Base-by-base conservation (phyloP, 495 filamentous ascomycete species). In the Darksidea phi region DNA sequence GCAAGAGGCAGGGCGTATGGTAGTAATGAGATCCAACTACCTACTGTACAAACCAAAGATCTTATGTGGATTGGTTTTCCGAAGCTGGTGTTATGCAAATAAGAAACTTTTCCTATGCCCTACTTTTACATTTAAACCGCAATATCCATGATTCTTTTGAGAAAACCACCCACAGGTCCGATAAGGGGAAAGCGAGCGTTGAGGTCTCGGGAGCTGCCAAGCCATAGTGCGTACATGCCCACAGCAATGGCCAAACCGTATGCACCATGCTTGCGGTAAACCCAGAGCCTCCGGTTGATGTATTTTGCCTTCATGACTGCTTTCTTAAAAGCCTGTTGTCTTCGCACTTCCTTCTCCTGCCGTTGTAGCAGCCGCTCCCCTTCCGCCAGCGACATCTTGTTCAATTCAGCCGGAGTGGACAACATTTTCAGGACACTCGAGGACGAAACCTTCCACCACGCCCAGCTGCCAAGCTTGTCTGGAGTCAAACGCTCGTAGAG, bases 361-460 rank as follows among this genome's bases (percentile, higher is more conserved):
- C 76, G 75, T 17, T 83, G 73, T 67, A 96, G 95, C 49, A 84
- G 77, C 8, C 62, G 59, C 41, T 85, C 72, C 0, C 86, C 89
- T 25, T 91, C 82, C 8, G 76, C 64, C n/a, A 88, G 72, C 2
- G 74, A 78, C 54, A 86, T 80, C 26, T 68, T 64, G 8, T 71
- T 55, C 12, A 75, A 68, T 15, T 72, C 56, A 6, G 73, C 69
- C 6, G 73, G 72, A 52, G 79, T 75, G 8, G 83, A 78, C 0
- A 87, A 86, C 0, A 92, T 95, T 70, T 96, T 96, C 34, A 98
- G 80, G 1, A 95, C 90, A 66, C 90, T 95, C 69, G 80, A 80
- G 24, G 69, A 66, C 1, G 90, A 88, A 41, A 98, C 85, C 24
- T 66, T 73, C 50, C 77, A 75, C 93, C 95, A 97, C 20, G 80